Base-by-base conservation (phyloP, 306 rosid species). In the Biancaea sappan region DNA sequence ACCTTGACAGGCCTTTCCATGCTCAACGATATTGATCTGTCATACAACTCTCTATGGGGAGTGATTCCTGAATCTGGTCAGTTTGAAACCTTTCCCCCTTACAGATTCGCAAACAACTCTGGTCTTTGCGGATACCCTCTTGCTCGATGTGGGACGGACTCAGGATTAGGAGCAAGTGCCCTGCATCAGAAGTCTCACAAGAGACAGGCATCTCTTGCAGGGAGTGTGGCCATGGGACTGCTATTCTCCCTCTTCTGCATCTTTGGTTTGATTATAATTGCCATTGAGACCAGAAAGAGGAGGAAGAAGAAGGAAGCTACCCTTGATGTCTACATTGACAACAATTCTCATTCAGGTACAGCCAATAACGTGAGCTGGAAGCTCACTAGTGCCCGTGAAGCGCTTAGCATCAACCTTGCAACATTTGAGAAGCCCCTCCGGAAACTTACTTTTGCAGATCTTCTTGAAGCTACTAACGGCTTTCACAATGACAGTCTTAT, bases 161-260 rank as follows among this genome's bases (percentile, higher is more conserved):
- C 79, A 0, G 88, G 67, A 21, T 43, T 60, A 3, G 31, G n/a
- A 47, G 61, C 52, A 0, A 44, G 65, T 75, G 56, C 71, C 2
- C 88, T 77, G 22, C 90, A 82, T 46, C 86, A 82, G 47, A 88
- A 69, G 72, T 86, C 96, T 76, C 93, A 86, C 66, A 65, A 86
- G 76, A 81, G 70, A 58, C 92, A 76, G 77, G 97, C 98, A 1
- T 88, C 97, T 35, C 86, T 95, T 60, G 97, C 69, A 0, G 93
- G 93, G 34, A 92, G 97, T 71, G 88, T 95, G 56, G 98, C 99
- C 3, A 92, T 92, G 96, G 99, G 99, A 40, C 77, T 95, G 74
- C 70, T 95, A 25, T 86, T 95, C 61, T 72, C 98, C 1, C 88
- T 95, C 15, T 92, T 95, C 79, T 95, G 99, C 58, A 67, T 92